These are phyloP conservation scores for Mycena maculata DNA, from an alignment of 768 basidiomycete species.

Conservation along the genomic window DNA sequence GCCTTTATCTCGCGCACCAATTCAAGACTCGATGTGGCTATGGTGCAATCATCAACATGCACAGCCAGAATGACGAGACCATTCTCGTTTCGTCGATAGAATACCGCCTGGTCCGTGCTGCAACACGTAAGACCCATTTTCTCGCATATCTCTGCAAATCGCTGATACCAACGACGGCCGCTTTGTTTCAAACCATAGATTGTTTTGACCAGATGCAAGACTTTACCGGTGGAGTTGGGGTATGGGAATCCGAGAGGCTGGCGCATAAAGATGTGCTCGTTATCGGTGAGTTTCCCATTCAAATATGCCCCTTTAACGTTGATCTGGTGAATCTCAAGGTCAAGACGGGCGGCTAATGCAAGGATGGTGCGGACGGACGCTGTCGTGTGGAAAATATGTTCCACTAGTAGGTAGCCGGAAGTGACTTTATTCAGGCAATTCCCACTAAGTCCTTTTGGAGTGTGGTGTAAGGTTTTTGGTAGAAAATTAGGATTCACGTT, in stretches of 20 bases:
- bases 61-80: neutral
- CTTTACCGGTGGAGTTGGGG: neutral
- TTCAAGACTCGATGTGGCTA: neutral
- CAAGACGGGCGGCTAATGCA: neutral
- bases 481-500: no score
- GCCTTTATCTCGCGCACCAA: neutral
- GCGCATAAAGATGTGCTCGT: neutral
- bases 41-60: neutral
- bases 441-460: no score
- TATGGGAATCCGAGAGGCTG: neutral
- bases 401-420: no score
- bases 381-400: no score
- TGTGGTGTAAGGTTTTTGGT: no score
- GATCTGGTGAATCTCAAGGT: conserved; percentile 2
- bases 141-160: neutral
- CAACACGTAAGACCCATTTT: neutral
- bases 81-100: neutral
- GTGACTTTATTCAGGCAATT: no score
- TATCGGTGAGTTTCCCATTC: neutral
- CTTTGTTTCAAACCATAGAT: conserved; percentile 12
- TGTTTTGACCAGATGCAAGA: neutral
- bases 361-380: neutral
- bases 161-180: neutral
- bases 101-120: conserved; percentile 2
- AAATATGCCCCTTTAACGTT: conserved; percentile 4